phyloP scores from a whole-genome alignment of 768 basidiomycete genomes.

The Serendipita sp. region DNA sequence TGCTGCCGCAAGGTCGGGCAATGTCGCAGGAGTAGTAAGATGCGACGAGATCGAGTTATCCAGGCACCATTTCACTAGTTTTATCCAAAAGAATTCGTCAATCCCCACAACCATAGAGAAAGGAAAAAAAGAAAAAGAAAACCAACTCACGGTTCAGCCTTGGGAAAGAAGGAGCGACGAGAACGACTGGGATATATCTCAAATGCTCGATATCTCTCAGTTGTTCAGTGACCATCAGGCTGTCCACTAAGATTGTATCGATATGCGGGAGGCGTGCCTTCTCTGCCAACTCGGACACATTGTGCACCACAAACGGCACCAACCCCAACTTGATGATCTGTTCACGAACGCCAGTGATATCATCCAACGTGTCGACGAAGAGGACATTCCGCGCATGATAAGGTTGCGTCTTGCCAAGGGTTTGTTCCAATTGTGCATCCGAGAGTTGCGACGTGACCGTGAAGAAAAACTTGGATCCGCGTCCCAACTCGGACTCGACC shows the following conservation, averaged over 20 bases:
- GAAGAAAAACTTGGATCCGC: conserved; percentile 94
- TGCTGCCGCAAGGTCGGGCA: conserved; percentile 68
- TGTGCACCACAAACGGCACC: conserved; percentile 57
- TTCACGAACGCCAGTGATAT: conserved; percentile 58
- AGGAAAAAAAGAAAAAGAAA: not conserved
- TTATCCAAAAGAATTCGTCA: too few species aligned
- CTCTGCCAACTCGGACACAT: conserved; percentile 65
- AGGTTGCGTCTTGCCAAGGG: conserved; percentile 64
- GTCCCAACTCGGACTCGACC: conserved; percentile 90
- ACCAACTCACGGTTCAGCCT: conserved; percentile 52
- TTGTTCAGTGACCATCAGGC: conserved; percentile 71
- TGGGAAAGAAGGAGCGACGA: conserved; percentile 40
- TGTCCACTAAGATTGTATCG: conserved; percentile 93
- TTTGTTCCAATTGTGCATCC: conserved; percentile 55
- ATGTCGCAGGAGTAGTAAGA: conserved; percentile 76
- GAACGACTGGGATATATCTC: conserved; percentile 90
- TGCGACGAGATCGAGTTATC: conserved; percentile 94
- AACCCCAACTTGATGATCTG: conserved; percentile 68
- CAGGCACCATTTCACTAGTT: conserved; percentile 84
- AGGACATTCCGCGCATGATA: conserved; percentile 81
- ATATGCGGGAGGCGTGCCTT: conserved; percentile 75
- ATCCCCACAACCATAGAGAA: too few species aligned
- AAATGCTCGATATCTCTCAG: conserved; percentile 87
- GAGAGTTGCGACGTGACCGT: conserved; percentile 80
- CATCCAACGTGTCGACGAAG: conserved; percentile 74